Percentiles rank a stretch among this genome's conserved stretches.
Evolutionary conservation across 192 early-diverging fungal species (phyloP).

Genomic region (Podila minutissima): DNA sequence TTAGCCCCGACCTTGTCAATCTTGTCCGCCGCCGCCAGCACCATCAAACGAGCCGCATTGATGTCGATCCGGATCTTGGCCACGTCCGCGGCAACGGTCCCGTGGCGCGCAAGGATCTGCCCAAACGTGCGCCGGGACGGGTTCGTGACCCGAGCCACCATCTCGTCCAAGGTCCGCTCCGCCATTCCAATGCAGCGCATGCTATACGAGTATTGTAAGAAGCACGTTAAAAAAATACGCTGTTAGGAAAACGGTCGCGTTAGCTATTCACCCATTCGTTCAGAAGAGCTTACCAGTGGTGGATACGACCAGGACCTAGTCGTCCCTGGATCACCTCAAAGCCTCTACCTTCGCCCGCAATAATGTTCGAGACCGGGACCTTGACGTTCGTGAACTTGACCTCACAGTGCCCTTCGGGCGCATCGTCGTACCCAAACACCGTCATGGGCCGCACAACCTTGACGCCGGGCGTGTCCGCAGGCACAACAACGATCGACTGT

Average conservation of each 20-base stretch:
- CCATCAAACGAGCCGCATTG: constrained; percentile 91
- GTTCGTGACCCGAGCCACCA: constrained; percentile 83
- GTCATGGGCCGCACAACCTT: constrained; percentile 86
- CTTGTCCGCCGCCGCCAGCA: constrained; percentile 88
- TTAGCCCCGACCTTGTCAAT: constrained; percentile 93
- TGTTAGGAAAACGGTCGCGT: background rate
- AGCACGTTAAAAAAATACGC: background rate
- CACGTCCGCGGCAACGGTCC: constrained; percentile 83
- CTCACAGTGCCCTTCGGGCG: constrained; percentile 96
- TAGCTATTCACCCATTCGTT: background rate
- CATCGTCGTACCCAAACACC: constrained; percentile 96
- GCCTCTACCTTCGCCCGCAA: constrained; percentile 94
- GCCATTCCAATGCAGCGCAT: constrained; percentile 96
- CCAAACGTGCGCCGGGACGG: constrained; percentile 88
- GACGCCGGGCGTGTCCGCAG: constrained; percentile 84
- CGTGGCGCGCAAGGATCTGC: constrained; percentile 85
- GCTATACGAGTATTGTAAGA: constrained; percentile 13
- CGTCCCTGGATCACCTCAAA: constrained; percentile 99
- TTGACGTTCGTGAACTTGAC: constrained; percentile 90
- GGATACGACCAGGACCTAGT: constrained; percentile 94
- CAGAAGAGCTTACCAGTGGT: constrained; percentile 77
- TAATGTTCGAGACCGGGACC: constrained; percentile 89
- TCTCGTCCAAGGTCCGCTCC: constrained; percentile 89
- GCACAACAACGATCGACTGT: constrained; percentile 92
- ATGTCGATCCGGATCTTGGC: constrained; percentile 90